Percentiles rank a stretch among this genome's conserved stretches.
phyloP scores from a whole-genome alignment of 495 filamentous ascomycete species.

The Penicillium parvum region DNA sequence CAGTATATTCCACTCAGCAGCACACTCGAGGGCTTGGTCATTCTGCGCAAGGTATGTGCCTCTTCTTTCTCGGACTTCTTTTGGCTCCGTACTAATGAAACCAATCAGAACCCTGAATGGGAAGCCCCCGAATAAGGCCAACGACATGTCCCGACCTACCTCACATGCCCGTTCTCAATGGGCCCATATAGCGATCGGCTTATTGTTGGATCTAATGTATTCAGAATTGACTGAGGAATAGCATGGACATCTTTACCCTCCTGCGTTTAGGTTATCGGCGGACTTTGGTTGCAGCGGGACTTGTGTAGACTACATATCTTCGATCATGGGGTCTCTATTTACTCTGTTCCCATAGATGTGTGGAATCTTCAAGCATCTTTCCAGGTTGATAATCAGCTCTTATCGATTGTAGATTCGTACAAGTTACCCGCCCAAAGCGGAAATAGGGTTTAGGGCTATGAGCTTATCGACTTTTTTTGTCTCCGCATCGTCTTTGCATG shows the following conservation, averaged over 20 bases:
- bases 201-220: constrained; percentile 39
- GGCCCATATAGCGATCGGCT: constrained; percentile 17
- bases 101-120: constrained; percentile 51
- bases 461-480: constrained; percentile 32
- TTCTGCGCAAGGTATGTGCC: constrained; percentile 82
- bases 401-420: neutral
- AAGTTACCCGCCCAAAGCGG: constrained; percentile 23
- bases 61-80: neutral
- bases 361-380: neutral
- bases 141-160: constrained; percentile 17
- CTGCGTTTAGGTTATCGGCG: constrained; percentile 12
- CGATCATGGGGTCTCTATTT: neutral
- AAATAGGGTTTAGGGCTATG: constrained; percentile 46
- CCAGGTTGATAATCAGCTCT: neutral
- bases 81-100: constrained; percentile 21
- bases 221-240: constrained; percentile 39
- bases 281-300: neutral
- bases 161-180: constrained; percentile 16
- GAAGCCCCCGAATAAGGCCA: constrained; percentile 38
- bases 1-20: constrained; percentile 88
- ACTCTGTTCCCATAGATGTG: neutral
- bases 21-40: constrained; percentile 90
- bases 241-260: constrained; percentile 19
- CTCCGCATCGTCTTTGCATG: constrained; percentile 14
- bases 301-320: constrained; percentile 11